Percentiles rank a stretch among this genome's conserved stretches.
These are phyloP conservation scores for Nicotiana knightiana DNA, from an alignment of 257 asterid species.

Conservation along the genomic window DNA sequence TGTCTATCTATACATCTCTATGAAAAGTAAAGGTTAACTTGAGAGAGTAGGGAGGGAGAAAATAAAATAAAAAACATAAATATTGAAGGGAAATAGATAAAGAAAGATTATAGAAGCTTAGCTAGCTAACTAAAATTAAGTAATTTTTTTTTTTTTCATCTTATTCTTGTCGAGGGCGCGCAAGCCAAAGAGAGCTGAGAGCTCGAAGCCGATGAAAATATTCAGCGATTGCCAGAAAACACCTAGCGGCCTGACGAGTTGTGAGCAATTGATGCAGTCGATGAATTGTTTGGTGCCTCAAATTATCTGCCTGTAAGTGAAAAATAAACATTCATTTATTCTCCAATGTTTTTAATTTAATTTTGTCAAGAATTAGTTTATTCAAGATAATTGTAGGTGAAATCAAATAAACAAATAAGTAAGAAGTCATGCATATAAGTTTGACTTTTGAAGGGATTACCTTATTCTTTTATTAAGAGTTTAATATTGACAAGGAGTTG, in stretches of 20 bases:
- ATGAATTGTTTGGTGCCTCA: conserved; percentile 66
- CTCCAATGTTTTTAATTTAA: not conserved
- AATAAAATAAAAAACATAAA: not conserved
- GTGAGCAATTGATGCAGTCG: conserved; percentile 66
- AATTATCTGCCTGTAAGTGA: conserved; percentile 56
- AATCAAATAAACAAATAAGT: not conserved
- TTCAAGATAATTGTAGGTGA: not conserved
- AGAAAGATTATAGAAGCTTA: conserved; percentile 14
- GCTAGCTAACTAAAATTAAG: not conserved
- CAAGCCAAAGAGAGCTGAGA: conserved; percentile 74
- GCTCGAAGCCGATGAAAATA: conserved; percentile 82
- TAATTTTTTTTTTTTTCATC: not conserved
- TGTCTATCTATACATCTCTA: conserved; percentile 37
- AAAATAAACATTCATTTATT: not conserved
- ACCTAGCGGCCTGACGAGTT: conserved; percentile 60
- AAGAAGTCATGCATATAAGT: conserved; percentile 18
- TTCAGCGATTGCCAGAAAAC: conserved; percentile 68
- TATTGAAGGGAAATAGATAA: not conserved
- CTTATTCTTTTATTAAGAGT: not conserved
- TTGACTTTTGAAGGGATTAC: conserved; percentile 20
- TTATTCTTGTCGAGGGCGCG: conserved; percentile 59
- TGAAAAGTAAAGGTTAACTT: not conserved
- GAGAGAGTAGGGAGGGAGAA: not conserved
- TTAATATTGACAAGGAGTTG: not conserved
- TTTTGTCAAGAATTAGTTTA: not conserved